Evolutionary conservation across 768 basidiomycete genomes (phyloP), one percentile per base, ranked within the genome.

Genomic region (Sutorius australiensis): DNA sequence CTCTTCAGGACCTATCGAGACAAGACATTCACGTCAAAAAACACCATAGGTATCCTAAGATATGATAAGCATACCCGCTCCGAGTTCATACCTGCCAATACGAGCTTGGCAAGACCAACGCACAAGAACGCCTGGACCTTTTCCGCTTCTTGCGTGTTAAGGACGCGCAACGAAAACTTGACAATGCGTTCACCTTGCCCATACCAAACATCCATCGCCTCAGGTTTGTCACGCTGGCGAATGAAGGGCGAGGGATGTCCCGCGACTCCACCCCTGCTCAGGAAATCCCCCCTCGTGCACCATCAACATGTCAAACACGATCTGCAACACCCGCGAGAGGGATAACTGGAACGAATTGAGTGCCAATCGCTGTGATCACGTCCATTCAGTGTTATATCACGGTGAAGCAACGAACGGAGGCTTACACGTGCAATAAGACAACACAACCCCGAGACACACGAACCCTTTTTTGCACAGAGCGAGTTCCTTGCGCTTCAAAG

Each of bases 261-360:
- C 50, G 68, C 67, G n/a, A 59, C 38, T 65, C 58, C 65, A 36
- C 77, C 64, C 66, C 76, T 34, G 60, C 77, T 77, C 55, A 90
- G 76, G 66, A 89, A 77, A 44, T 78, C 40, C 73, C 77, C 51
- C 89, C 86, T 86, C 5, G 57, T 95, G 87, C 0, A 89, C 82
- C 83, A 93, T 93, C 47, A 95, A 71, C 34, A 92, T 76, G 67
- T 97, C 94, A 61, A 95, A 92, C 5, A 93, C 67, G 50, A 88
- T 80, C 61, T 92, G 83, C n/a, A 92, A 70, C 19, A 90, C 74
- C 68, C 95, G 92, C 37, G 83, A 80, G 46, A 83, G 68, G 74
- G 97, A 97, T 1, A 98, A 78, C 46, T 89, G 87, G 66, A 91
- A 82, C 14, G 85, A 86, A 47, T 79, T 72, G 42, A 68, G 54